A percentile compares a stretch with the other conserved stretches of the same genome.
phyloP scores from a whole-genome alignment of 345 rosid genomes.

The Luvunga scandens region DNA sequence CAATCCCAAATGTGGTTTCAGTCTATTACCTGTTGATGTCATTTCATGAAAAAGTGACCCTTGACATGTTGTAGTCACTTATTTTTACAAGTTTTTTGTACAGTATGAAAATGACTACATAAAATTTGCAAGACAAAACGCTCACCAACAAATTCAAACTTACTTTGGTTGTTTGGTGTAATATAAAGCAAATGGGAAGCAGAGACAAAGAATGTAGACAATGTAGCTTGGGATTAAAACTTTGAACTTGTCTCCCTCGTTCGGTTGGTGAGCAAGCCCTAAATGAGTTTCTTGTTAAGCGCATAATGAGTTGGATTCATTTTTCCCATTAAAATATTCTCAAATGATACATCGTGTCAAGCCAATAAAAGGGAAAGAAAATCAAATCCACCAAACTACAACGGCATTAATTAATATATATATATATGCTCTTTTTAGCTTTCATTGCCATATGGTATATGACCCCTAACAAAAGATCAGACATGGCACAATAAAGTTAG shows the following conservation, averaged over 20 bases:
- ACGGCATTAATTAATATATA: too few relatives aligned
- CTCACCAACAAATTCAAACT: background rate
- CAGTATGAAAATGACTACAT: background rate
- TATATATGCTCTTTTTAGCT: too few relatives aligned
- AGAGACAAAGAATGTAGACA: background rate
- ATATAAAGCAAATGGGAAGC: background rate
- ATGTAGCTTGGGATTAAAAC: background rate
- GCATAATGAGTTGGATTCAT: background rate
- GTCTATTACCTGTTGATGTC: too few relatives aligned
- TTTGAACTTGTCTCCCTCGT: background rate
- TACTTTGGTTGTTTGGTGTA: background rate
- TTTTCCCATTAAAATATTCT: background rate
- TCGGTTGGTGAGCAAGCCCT: constrained; percentile 5
- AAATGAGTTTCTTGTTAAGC: background rate
- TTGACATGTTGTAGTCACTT: too few relatives aligned
- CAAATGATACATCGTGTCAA: background rate
- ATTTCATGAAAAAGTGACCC: too few relatives aligned
- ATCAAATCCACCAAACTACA: background rate
- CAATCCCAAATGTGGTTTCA: too few relatives aligned
- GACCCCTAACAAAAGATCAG: too few relatives aligned
- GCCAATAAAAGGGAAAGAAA: background rate
- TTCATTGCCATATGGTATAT: too few relatives aligned
- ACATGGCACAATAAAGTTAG: too few relatives aligned
- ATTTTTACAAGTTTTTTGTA: background rate
- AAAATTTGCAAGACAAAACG: background rate